Conservation (phyloP, 2,329 filamentous ascomycete genomes). For the Shiraia bambusicola region DNA sequence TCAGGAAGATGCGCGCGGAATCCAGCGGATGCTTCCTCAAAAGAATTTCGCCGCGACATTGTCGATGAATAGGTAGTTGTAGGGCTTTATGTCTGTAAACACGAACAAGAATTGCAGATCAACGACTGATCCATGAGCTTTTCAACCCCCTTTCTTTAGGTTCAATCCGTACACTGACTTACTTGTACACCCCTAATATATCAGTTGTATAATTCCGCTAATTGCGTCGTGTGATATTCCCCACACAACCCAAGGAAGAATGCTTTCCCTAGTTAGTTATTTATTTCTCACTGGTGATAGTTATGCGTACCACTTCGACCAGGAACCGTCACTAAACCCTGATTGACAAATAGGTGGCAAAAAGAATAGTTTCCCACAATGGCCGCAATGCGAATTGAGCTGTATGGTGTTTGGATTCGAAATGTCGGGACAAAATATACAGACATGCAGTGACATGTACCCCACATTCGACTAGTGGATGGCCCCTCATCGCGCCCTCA, state of each 20-base stretch:
- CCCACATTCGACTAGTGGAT: conserved; percentile 27
- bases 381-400: conserved; percentile 7
- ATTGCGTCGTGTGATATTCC: neutral
- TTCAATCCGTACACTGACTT: too few species aligned
- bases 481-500: conserved; percentile 14
- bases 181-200: too few species aligned
- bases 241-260: conserved; percentile 11
- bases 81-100: too few species aligned
- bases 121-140: too few species aligned
- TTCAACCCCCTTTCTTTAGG: too few species aligned
- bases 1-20: conserved; percentile 66
- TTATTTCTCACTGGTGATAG: neutral
- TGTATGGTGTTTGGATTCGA: conserved; percentile 3
- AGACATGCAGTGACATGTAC: conserved; percentile 1
- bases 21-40: conserved; percentile 28
- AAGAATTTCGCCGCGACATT: conserved; percentile 25
- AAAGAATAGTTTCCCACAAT: conserved; percentile 1
- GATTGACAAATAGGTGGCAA: neutral
- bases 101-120: too few species aligned
- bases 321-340: neutral
- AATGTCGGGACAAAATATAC: conserved; percentile 4
- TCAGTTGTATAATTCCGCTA: neutral
- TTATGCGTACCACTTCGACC: neutral
- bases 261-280: conserved; percentile 7
- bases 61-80: neutral